Base-by-base conservation (phyloP, 495 filamentous ascomycete genomes). In the Thermochaetoides thermophila region DNA sequence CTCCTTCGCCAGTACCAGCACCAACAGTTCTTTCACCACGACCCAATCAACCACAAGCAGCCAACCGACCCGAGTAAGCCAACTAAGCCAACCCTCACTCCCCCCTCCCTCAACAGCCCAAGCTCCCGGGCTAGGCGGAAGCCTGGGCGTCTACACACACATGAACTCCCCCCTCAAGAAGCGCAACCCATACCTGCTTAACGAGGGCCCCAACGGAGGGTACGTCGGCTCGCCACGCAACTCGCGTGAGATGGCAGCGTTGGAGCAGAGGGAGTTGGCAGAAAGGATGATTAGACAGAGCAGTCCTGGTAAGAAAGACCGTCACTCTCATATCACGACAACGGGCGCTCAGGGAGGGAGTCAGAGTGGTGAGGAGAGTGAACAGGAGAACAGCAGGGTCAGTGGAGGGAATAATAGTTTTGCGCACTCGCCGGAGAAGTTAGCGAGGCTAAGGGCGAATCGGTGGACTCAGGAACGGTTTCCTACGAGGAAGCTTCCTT, bases 81-180 rank as follows among this genome's bases (percentile, higher is more conserved):
- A n/a, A n/a, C n/a, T n/a, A n/a, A n/a, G n/a, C n/a, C n/a, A n/a
- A n/a, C n/a, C n/a, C n/a, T n/a, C n/a, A n/a, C n/a, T n/a, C n/a
- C n/a, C n/a, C n/a, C n/a, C n/a, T n/a, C n/a, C n/a, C n/a, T n/a
- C n/a, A n/a, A n/a, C n/a, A n/a, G n/a, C n/a, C n/a, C n/a, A n/a
- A n/a, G 28, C 31, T 15, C 0, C 32, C 17, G 28, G 46, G 20
- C 42, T 48, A 45, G 84, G 85, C 26, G 85, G 85, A 10, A 87
- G 71, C 49, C 60, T 92, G 18, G 84, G 84, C 6, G 63, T 87
- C 5, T 86, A 71, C 56, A 73, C 71, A 1, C 81, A 91, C 50
- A 71, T 76, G n/a, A 77, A 78, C 33, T 86, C 81, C 8, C 84
- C 84, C 9, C 58, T 91, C 17, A 73, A 80, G 38, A 87, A 86